Evolutionary conservation across 2,329 filamentous ascomycete species (phyloP), one percentile per base, ranked within the genome.

Genomic region (Fusarium nematophilum): DNA sequence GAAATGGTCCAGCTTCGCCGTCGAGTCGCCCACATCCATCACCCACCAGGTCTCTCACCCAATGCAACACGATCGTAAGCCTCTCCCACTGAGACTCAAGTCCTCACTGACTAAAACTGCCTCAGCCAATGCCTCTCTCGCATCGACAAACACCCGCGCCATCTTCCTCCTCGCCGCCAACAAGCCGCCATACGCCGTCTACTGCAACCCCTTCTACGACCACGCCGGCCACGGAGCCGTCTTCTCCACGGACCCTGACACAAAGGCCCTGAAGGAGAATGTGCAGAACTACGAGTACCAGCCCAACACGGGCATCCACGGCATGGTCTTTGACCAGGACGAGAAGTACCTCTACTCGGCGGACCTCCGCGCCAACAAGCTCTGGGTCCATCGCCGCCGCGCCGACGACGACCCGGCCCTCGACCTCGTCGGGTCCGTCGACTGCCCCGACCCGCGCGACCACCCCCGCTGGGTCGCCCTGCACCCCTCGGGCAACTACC

Each of bases 401-500:
- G 66, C 65, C 37, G 58, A 62, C 18, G 69, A 78, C 27, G 27
- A 54, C 17, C 53, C 67, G 14, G 55, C 63, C 14, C 77, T 95
- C 53, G 83, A 86, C 42, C 83, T 93, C 15, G 83, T 94, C 50
- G 91, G 90, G 64, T 87, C 83, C 70, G 81, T 93, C 27, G 85
- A 90, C 59, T 91, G 91, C 23, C 91, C 91, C 0, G 82, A 83
- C 38, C 76, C 84, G 3, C 82, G 83, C 57, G 92, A 96, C 74
- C 92, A 95, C 73, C 92, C 92, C 13, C 86, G 92, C 69, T 96
- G 92, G 92, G 90, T 96, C 11, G 91, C 91, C 66, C 89, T 96
- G 72, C 90, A 94, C 73, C 89, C 89, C 3, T 85, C 85, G 1
- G 91, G 91, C 15, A 84, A 87, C 53, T 93, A 92, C 75, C 82